Evolutionary conservation across 2,329 filamentous ascomycete species (phyloP), one percentile per base, ranked within the genome.

Genomic region (Coccinonectria pachysandricola): DNA sequence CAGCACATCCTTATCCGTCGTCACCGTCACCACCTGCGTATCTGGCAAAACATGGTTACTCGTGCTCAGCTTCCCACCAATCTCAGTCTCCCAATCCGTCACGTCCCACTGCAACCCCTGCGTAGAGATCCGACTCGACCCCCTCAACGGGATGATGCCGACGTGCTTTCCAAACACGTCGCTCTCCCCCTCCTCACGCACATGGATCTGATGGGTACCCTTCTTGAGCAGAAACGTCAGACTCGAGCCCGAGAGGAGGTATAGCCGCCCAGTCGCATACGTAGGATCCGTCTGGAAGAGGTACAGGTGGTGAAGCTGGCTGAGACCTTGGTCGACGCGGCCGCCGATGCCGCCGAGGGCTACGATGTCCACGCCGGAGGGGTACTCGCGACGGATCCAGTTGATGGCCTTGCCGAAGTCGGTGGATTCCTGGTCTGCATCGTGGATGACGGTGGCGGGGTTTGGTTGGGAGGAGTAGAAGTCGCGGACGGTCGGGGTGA

Each of bases 61-160:
- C 31, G 83, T 88, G 50, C 81, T 87, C 32, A 88, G 48, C 39
- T 69, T 66, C 1, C 75, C 77, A 6, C 81, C 80, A 49, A 91
- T 80, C 44, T 71, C 64, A 1, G 81, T 94, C 39, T 69, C 58
- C 86, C 88, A 94, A 34, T 84, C 63, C 32, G 65, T 50, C 2
- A 98, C 82, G 55, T 98, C 86, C 91, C 91, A 98, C 50, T 93
- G 78, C 12, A 96, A 61, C 0, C 91, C 91, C 9, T 63, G 58
- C 0, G 84, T 92, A 6, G 75, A 79, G 42, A 98, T 85, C n/a
- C 67, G 54, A 23, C 82, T 79, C 3, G 77, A 72, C n/a, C 78
- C 82, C 30, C 76, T 79, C 12, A 96, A 59, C 1, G 91, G 91
- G 19, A 98, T 63, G 36, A 98, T 82, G 7, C 91, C 91, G 15